Conservation (phyloP, 2,329 filamentous ascomycete genomes). For the Aspergillaceae sp. region DNA sequence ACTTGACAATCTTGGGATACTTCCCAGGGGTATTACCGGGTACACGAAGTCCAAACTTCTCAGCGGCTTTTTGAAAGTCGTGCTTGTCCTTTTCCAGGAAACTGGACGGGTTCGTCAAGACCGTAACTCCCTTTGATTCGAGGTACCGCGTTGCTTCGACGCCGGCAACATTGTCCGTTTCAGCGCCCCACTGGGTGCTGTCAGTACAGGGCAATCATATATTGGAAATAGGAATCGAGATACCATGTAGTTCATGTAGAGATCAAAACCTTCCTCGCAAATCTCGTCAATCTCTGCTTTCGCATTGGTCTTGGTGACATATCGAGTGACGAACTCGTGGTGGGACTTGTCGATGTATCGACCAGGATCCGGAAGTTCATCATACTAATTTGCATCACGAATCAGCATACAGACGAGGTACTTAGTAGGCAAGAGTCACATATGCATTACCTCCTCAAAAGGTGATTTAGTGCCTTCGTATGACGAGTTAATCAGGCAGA, state of each 20-base stretch:
- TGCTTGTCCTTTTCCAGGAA: conserved; percentile 1
- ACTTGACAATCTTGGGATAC: conserved; percentile 4
- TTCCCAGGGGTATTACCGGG: conserved; percentile 1
- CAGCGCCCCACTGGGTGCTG: background rate
- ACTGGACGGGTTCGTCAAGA: conserved; percentile 1
- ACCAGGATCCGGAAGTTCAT: conserved; percentile 1
- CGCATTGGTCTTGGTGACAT: conserved; percentile 1
- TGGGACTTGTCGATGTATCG: conserved; percentile 1
- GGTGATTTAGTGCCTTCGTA: too few species aligned
- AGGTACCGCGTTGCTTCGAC: conserved; percentile 4
- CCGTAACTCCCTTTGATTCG: conserved; percentile 2
- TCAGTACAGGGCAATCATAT: too few species aligned
- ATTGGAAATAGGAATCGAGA: too few species aligned
- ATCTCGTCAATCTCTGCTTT: conserved; percentile 5
- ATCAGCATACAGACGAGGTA: too few species aligned
- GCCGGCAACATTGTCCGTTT: background rate
- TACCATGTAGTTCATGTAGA: conserved; percentile 5
- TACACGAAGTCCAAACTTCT: background rate
- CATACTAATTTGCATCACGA: too few species aligned
- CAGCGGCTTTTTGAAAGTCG: background rate
- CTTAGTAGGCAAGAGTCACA: too few species aligned
- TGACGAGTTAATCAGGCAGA: too few species aligned
- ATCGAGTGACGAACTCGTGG: conserved; percentile 3
- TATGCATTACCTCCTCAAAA: too few species aligned
- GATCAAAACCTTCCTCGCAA: conserved; percentile 3